Evolutionary conservation across 1,284 basidiomycete species (phyloP).

Genomic region (Melampsora larici-populina): DNA sequence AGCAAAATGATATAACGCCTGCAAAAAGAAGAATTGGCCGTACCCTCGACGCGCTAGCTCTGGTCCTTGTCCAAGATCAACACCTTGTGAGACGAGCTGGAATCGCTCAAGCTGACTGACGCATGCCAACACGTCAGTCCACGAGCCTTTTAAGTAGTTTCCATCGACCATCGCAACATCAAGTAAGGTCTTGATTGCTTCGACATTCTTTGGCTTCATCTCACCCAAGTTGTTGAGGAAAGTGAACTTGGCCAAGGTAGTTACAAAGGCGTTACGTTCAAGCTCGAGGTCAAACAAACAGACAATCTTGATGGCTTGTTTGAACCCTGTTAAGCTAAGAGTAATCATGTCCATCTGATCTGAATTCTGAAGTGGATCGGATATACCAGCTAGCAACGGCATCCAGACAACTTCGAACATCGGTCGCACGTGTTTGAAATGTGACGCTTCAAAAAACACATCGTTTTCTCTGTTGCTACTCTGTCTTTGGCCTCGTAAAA

Average conservation of each 20-base stretch:
- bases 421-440: conserved; percentile 87
- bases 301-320: conserved; percentile 83
- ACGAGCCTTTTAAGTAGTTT: conserved; percentile 88
- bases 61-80: conserved; percentile 27
- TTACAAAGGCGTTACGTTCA: conserved; percentile 92
- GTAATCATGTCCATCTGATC: conserved; percentile 86
- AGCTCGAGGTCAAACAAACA: conserved; percentile 94
- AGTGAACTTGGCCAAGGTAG: conserved; percentile 94
- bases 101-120: conserved; percentile 96
- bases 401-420: conserved; percentile 99
- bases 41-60: conserved; percentile 14
- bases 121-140: conserved; percentile 90
- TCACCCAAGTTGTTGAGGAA: conserved; percentile 93
- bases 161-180: conserved; percentile 91
- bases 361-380: conserved; percentile 71
- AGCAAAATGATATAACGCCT: neutral
- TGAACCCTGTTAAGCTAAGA: conserved; percentile 89
- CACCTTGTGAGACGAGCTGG: conserved; percentile 84
- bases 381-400: conserved; percentile 86
- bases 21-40: neutral
- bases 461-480: conserved; percentile 66
- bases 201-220: conserved; percentile 98
- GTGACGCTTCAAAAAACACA: conserved; percentile 89
- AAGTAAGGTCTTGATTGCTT: conserved; percentile 87
- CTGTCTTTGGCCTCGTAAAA: conserved; percentile 81